Percentiles rank a stretch among this genome's conserved stretches.
phyloP scores from a whole-genome alignment of 805 yeast genomes.

The Sugiyamaella lignohabitans region DNA sequence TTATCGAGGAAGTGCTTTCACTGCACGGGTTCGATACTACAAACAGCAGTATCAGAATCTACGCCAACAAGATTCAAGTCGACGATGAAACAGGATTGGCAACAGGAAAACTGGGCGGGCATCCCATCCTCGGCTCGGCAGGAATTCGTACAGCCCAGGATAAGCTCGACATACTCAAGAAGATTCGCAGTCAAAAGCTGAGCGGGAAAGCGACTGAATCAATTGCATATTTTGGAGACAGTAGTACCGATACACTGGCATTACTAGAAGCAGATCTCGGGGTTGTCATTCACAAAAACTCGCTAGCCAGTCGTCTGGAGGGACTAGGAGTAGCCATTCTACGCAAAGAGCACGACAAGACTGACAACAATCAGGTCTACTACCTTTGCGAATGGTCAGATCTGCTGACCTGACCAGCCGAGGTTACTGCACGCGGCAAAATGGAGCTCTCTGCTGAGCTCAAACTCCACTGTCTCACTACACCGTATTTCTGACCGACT shows the following conservation, averaged over 20 bases:
- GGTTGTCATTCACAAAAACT: constrained; percentile 33
- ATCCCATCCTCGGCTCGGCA: not conserved
- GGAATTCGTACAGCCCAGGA: constrained; percentile 49
- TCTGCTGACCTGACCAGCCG: no score
- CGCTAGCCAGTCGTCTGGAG: not conserved
- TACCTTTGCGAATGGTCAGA: not conserved
- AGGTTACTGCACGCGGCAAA: no score
- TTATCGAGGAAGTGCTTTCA: constrained; percentile 36
- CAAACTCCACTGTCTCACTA: no score
- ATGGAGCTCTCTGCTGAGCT: no score
- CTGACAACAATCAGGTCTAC: not conserved
- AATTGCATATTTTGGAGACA: constrained; percentile 52
- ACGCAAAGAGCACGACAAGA: not conserved
- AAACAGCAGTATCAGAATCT: constrained; percentile 25
- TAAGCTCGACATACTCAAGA: constrained; percentile 33
- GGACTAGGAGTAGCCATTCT: not conserved
- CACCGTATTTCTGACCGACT: no score
- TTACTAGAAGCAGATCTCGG: constrained; percentile 44
- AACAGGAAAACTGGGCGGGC: constrained; percentile 26
- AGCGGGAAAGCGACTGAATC: not conserved
- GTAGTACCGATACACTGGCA: constrained; percentile 51
- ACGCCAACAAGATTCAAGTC: constrained; percentile 48
- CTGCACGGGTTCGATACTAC: constrained; percentile 20
- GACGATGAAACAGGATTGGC: constrained; percentile 22
- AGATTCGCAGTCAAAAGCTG: constrained; percentile 19